These are phyloP conservation scores for Candida multigemmis DNA, from an alignment of 805 yeast species.

Conservation along the genomic window DNA sequence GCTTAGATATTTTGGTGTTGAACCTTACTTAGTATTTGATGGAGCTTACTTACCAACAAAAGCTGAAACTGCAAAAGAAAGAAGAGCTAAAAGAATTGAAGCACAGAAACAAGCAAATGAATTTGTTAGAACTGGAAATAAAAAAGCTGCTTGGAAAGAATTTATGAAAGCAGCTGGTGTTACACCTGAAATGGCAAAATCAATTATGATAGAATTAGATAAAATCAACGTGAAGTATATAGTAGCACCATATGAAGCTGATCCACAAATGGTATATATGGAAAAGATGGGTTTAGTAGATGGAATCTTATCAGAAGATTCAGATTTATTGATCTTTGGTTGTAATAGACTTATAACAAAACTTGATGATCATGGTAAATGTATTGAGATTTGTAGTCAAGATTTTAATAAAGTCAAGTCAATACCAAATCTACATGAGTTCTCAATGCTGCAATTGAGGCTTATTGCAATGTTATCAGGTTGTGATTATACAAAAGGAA, in stretches of 20 bases:
- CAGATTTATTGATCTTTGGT: slow-evolving; percentile 87
- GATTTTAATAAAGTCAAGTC: slow-evolving; percentile 41
- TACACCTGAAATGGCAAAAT: slow-evolving; percentile 85
- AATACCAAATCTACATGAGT: slow-evolving; percentile 40
- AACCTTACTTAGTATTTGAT: slow-evolving; percentile 86
- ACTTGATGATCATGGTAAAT: slow-evolving; percentile 64
- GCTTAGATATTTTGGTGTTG: slow-evolving; percentile 59
- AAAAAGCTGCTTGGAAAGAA: slow-evolving; percentile 52
- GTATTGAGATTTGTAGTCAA: slow-evolving; percentile 57
- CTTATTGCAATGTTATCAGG: slow-evolving; percentile 86
- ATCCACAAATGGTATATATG: slow-evolving; percentile 88
- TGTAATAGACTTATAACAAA: slow-evolving; percentile 71
- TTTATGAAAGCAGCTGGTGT: slow-evolving; percentile 78
- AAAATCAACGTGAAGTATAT: slow-evolving; percentile 51
- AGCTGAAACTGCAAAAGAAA: slow-evolving; percentile 57
- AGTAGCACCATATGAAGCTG: slow-evolving; percentile 98
- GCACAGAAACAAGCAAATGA: slow-evolving; percentile 50
- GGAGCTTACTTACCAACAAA: slow-evolving; percentile 84
- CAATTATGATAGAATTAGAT: slow-evolving; percentile 67
- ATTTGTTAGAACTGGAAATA: slow-evolving; percentile 43
- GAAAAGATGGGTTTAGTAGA: slow-evolving; percentile 69
- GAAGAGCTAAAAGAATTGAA: slow-evolving; percentile 47
- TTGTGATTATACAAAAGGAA: slow-evolving; percentile 90
- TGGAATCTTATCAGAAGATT: slow-evolving; percentile 89
- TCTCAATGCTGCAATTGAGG: slow-evolving; percentile 52